Evolutionary conservation across 2,329 filamentous ascomycete genomes (phyloP), one percentile per base, ranked within the genome.

Genomic region (Aspergillus intermedius): DNA sequence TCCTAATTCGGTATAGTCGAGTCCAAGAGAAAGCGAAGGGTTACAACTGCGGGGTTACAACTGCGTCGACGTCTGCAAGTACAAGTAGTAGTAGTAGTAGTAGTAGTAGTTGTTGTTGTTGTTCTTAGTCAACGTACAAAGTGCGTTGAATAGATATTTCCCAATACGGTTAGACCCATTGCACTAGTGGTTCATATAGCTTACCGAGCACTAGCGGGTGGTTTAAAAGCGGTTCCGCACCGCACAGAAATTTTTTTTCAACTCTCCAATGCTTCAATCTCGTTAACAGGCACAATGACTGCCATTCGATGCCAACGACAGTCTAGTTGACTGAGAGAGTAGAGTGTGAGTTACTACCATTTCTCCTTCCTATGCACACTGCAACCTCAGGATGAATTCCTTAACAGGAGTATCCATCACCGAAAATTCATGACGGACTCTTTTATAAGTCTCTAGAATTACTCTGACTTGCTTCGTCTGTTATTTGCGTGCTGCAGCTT

Each of bases 331-430:
- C 32, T 44, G 23, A 25, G 6, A 42, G 15, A 30, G 46, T 8
- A 43, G 45, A 43, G 49, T 15, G 35, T 44, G 43, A 47, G 39
- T 28, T 37, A 30, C 34, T 39, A 28, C n/a, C 13, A 43, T 44
- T 19, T 7, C 25, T 35, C 42, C n/a, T 35, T 8, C 45, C 25
- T 22, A 44, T 25, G 12, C 28, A 40, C 21, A 25, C 34, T 30
- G 7, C n/a, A 6, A 32, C 49, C 49, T 32, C 43, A 53, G 57
- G 66, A 76, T 67, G 74, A 77, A 57, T 56, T 69, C 70, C 66
- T 60, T 63, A 54, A 60, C 68, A 77, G 78, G 76, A 79, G 48
- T 55, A 79, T 79, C 77, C 77, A 80, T 79, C 67, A 74, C 77
- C 77, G 76, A 80, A 69, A 72, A 63, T 56, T 68, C 69, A 63